Percentiles rank a stretch among this genome's conserved stretches.
phyloP scores from a whole-genome alignment of 768 basidiomycete species.

The Agaricus subrufescens region DNA sequence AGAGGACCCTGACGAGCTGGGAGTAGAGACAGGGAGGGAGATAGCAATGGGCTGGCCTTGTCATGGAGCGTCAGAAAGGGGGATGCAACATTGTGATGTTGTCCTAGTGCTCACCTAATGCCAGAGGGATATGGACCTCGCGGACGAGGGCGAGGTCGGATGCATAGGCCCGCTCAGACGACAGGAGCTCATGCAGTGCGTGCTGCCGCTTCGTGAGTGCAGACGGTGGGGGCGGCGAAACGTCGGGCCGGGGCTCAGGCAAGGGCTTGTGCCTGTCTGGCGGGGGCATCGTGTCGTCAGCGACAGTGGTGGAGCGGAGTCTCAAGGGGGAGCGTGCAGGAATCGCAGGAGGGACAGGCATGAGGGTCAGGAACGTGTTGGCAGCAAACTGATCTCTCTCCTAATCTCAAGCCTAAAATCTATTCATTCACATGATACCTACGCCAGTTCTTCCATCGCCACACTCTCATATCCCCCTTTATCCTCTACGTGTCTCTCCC shows the following conservation, averaged over 20 bases:
- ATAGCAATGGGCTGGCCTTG: slow-evolving; percentile 26
- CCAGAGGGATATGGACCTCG: slow-evolving; percentile 75
- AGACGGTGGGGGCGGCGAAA: slow-evolving; percentile 21
- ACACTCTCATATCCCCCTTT: slow-evolving; percentile 44
- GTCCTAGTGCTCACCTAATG: slow-evolving; percentile 50
- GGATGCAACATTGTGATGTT: slow-evolving; percentile 5
- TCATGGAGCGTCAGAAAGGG: slow-evolving; percentile 2
- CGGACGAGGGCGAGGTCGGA: slow-evolving; percentile 78
- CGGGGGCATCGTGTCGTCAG: slow-evolving; percentile 11
- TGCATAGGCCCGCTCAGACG: slow-evolving; percentile 78
- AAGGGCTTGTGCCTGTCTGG: slow-evolving; percentile 16
- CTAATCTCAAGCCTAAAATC: not conserved
- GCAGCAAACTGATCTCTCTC: not conserved
- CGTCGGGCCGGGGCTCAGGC: slow-evolving; percentile 13
- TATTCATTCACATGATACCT: not conserved
- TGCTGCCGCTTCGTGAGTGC: slow-evolving; percentile 67
- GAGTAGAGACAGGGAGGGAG: slow-evolving; percentile 34
- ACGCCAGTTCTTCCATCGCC: slow-evolving; percentile 60
- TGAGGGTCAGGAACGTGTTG: too few relatives aligned
- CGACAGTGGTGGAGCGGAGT: slow-evolving; percentile 15
- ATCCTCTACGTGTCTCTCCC: slow-evolving; percentile 61
- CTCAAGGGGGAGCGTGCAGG: slow-evolving; percentile 35
- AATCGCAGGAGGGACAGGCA: slow-evolving; percentile 16
- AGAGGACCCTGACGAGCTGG: slow-evolving; percentile 47
- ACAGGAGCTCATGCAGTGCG: slow-evolving; percentile 72